phyloP scores from a whole-genome alignment of 31 red algal species.

The Odonthalia washingtoniensis region DNA sequence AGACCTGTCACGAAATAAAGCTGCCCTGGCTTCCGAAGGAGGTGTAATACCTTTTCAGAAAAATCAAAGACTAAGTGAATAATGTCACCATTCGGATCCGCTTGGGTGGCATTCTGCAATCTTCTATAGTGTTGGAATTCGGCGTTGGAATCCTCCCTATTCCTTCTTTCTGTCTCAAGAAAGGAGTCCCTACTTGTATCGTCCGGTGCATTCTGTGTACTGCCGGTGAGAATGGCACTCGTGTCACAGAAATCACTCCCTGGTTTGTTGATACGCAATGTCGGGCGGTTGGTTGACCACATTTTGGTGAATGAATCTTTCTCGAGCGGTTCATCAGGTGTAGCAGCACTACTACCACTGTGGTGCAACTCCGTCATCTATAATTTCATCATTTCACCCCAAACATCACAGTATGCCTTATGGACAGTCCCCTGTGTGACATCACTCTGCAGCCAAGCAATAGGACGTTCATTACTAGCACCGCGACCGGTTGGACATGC shows the following conservation, averaged over 20 bases:
- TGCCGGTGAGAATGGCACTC: not conserved
- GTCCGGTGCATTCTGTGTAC: not conserved
- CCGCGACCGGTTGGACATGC: not conserved
- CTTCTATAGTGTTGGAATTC: constrained; percentile 29
- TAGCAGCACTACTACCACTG: not conserved
- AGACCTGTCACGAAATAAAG: too few species aligned
- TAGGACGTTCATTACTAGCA: not conserved
- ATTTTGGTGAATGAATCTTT: not conserved
- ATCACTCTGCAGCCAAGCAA: constrained; percentile 2
- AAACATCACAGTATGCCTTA: not conserved
- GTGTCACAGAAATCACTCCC: constrained; percentile 7
- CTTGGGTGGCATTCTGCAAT: not conserved
- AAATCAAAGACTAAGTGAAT: constrained; percentile 38
- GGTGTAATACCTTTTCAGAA: too few species aligned
- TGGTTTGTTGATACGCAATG: not conserved
- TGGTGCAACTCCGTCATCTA: not conserved
- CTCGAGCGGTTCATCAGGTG: not conserved
- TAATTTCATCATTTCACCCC: not conserved
- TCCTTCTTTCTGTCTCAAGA: not conserved
- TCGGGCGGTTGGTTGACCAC: not conserved
- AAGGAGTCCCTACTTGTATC: not conserved
- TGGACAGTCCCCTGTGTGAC: not conserved
- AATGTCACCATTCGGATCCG: too few species aligned
- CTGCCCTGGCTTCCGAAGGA: too few species aligned
- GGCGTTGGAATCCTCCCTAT: not conserved